Percentiles rank a stretch among this genome's conserved stretches.
Conservation (phyloP, 2,329 filamentous ascomycete species). For the Penicillium italicum region DNA sequence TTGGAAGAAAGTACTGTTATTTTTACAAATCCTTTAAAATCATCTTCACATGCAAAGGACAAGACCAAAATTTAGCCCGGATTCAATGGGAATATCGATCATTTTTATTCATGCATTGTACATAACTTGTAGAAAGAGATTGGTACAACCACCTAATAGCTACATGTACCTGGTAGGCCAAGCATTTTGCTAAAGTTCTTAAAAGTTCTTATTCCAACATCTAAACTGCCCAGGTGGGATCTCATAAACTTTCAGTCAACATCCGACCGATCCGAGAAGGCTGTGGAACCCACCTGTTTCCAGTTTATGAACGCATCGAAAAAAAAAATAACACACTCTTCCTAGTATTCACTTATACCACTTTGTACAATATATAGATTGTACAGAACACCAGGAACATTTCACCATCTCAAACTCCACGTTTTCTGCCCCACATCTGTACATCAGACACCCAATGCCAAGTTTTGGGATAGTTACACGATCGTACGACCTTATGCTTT, state of each 20-base stretch:
- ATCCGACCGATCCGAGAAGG: slow-evolving; percentile 24
- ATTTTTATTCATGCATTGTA: too few species aligned
- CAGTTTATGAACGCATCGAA: neutral
- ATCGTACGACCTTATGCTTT: slow-evolving; percentile 9
- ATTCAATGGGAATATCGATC: too few species aligned
- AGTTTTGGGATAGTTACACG: slow-evolving; percentile 1
- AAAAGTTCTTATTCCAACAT: neutral
- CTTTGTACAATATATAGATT: neutral
- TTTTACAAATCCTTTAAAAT: too few species aligned
- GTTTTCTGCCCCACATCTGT: neutral
- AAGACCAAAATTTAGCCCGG: too few species aligned
- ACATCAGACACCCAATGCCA: slow-evolving; percentile 3
- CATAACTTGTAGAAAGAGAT: too few species aligned
- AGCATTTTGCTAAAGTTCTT: neutral
- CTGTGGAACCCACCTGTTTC: slow-evolving; percentile 18
- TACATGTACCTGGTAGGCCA: neutral
- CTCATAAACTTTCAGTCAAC: neutral
- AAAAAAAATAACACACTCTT: neutral
- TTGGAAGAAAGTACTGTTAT: too few species aligned
- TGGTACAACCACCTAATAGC: too few species aligned
- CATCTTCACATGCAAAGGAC: too few species aligned
- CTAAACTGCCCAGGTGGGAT: too few species aligned
- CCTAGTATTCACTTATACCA: neutral
- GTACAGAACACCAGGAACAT: neutral
- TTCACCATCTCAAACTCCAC: neutral